Conservation (phyloP, 1,284 basidiomycete genomes). For the Caloboletus firmus region DNA sequence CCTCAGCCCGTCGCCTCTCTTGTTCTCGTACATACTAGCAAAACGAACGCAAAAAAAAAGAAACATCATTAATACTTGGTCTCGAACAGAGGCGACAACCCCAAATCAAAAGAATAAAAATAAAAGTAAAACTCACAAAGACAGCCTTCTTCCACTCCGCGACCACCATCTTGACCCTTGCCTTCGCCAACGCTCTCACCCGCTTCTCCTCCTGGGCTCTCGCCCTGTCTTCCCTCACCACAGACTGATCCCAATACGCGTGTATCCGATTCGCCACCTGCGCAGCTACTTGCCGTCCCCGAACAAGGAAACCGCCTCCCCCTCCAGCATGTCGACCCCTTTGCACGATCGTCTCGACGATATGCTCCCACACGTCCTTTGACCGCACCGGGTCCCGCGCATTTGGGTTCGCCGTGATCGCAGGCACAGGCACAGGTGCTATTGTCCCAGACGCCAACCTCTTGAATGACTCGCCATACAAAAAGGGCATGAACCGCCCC, state of each 20-base stretch:
- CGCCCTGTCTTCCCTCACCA: slow-evolving; percentile 64
- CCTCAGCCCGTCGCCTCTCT: slow-evolving; percentile 34
- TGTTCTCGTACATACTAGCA: slow-evolving; percentile 34
- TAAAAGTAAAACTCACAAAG: slow-evolving; percentile 55
- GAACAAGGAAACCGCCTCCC: slow-evolving; percentile 39
- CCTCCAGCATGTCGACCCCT: slow-evolving; percentile 34
- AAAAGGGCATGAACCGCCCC: slow-evolving; percentile 35
- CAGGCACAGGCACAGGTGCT: slow-evolving; percentile 1
- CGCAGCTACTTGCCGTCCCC: slow-evolving; percentile 47
- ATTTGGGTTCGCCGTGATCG: slow-evolving; percentile 18
- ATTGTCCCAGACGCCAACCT: slow-evolving; percentile 10
- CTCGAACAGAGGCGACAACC: neutral
- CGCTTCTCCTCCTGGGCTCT: slow-evolving; percentile 68
- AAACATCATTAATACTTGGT: slow-evolving; percentile 2
- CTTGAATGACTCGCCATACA: slow-evolving; percentile 28
- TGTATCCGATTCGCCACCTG: slow-evolving; percentile 71
- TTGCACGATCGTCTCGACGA: slow-evolving; percentile 48
- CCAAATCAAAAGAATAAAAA: neutral
- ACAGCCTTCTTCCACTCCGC: slow-evolving; percentile 90
- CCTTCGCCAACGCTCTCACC: slow-evolving; percentile 67
- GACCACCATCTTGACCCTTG: slow-evolving; percentile 68
- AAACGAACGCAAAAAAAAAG: neutral
- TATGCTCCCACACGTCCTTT: slow-evolving; percentile 55
- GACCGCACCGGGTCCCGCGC: slow-evolving; percentile 35
- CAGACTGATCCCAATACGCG: slow-evolving; percentile 76